phyloP scores from a whole-genome alignment of 2,329 filamentous ascomycete species.

The Penicillium thymicola region DNA sequence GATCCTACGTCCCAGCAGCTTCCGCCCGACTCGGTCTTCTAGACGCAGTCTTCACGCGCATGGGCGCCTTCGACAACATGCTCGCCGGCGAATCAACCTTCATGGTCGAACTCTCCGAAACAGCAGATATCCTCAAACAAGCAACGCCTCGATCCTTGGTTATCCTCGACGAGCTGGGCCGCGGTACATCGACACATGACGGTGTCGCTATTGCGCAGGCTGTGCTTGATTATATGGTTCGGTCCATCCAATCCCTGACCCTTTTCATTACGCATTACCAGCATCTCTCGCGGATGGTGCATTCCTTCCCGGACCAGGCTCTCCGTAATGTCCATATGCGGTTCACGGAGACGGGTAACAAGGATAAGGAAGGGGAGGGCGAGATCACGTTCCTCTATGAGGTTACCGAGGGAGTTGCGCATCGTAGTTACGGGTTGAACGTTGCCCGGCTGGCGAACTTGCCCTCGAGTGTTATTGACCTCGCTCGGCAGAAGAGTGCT shows the following conservation, averaged over 20 bases:
- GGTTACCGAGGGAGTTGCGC: conserved; percentile 83
- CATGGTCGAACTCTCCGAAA: conserved; percentile 96
- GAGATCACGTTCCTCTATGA: conserved; percentile 95
- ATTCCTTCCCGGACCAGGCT: conserved; percentile 62
- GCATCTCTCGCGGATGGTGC: conserved; percentile 69
- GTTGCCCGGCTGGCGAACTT: conserved; percentile 83
- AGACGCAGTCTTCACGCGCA: conserved; percentile 90
- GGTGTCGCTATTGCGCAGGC: conserved; percentile 93
- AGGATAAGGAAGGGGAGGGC: conserved; percentile 63
- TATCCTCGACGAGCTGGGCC: conserved; percentile 89
- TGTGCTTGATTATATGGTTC: conserved; percentile 79
- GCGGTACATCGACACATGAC: conserved; percentile 92
- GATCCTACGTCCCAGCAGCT: conserved; percentile 84
- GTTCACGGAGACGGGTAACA: conserved; percentile 61
- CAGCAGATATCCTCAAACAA: conserved; percentile 82
- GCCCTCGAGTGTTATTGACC: conserved; percentile 70
- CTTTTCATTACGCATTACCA: conserved; percentile 99
- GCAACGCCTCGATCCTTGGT: conserved; percentile 82
- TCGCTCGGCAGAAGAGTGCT: conserved; percentile 73
- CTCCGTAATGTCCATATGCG: conserved; percentile 92
- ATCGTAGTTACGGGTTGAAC: conserved; percentile 91
- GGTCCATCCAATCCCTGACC: conserved; percentile 70
- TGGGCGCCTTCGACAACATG: conserved; percentile 95
- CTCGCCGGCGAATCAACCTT: conserved; percentile 93
- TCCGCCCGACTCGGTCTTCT: conserved; percentile 73